phyloP scores from a whole-genome alignment of 345 rosid species.

The Passiflora organensis region DNA sequence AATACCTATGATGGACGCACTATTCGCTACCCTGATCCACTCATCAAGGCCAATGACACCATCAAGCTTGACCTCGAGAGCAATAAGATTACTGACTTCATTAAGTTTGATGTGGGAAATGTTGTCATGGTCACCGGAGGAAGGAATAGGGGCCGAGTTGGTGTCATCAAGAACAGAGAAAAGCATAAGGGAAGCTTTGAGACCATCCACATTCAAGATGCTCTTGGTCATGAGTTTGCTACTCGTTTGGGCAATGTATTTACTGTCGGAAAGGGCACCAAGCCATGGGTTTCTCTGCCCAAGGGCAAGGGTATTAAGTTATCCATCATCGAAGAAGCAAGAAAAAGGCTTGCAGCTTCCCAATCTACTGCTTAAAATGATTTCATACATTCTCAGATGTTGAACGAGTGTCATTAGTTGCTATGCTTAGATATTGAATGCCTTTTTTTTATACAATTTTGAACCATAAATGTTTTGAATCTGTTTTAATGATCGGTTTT shows the following conservation, averaged over 20 bases:
- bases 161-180: not conserved
- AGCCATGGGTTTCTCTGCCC: not conserved
- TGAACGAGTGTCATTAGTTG: no score
- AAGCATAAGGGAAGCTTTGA: slow-evolving; percentile 1
- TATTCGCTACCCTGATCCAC: not conserved
- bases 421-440: no score
- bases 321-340: not conserved
- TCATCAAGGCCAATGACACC: slow-evolving; percentile 1
- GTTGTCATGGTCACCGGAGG: not conserved
- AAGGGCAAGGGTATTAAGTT: not conserved
- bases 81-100: not conserved
- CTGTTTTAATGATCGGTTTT: no score
- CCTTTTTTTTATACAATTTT: no score
- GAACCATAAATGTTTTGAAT: no score
- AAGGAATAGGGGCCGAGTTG: not conserved
- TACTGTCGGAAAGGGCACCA: not conserved
- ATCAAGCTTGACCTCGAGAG: not conserved
- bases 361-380: not conserved
- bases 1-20: not conserved
- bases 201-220: not conserved
- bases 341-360: not conserved
- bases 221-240: not conserved
- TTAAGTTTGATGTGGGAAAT: not conserved
- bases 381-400: no score
- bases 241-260: not conserved